phyloP scores from a whole-genome alignment of 2,329 filamentous ascomycete species.

The Diaporthe batatas region DNA sequence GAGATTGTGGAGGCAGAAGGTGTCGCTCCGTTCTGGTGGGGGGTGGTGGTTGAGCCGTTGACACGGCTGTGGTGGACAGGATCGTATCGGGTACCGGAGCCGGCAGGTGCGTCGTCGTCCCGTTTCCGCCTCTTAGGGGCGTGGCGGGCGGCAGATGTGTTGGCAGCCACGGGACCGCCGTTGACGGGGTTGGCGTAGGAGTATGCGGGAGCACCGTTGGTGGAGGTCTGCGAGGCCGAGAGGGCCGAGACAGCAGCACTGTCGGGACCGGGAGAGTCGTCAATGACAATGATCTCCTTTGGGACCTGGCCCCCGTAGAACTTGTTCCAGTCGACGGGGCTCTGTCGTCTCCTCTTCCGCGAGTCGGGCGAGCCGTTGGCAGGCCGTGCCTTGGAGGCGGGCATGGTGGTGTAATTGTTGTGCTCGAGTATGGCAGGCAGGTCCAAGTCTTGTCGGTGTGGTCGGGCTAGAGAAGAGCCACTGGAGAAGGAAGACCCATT shows the following conservation, averaged over 20 bases:
- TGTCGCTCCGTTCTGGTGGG: slow-evolving; percentile 72
- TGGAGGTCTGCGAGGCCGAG: slow-evolving; percentile 53
- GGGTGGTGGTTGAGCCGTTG: slow-evolving; percentile 78
- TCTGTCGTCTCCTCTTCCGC: slow-evolving; percentile 69
- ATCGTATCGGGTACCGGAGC: slow-evolving; percentile 66
- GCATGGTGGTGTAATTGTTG: slow-evolving; percentile 55
- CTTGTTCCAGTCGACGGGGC: slow-evolving; percentile 77
- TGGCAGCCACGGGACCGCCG: slow-evolving; percentile 45
- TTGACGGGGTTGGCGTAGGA: slow-evolving; percentile 49
- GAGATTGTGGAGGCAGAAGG: slow-evolving; percentile 75
- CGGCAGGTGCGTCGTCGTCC: slow-evolving; percentile 62
- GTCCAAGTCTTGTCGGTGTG: slow-evolving; percentile 44
- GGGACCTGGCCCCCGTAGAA: slow-evolving; percentile 89
- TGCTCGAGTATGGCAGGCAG: slow-evolving; percentile 44
- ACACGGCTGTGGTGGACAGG: slow-evolving; percentile 78
- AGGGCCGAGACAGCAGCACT: slow-evolving; percentile 53
- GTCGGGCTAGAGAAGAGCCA: slow-evolving; percentile 42
- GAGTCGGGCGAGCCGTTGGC: slow-evolving; percentile 46
- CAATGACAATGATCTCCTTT: slow-evolving; percentile 88
- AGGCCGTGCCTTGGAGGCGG: slow-evolving; percentile 50
- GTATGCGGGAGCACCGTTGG: slow-evolving; percentile 52
- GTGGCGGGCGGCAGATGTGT: slow-evolving; percentile 57
- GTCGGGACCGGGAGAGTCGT: slow-evolving; percentile 76
- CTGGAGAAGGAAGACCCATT: slow-evolving; percentile 42
- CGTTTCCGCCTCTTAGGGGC: slow-evolving; percentile 82